phyloP scores from a whole-genome alignment of 192 early-diverging fungal genomes.

The Entomortierella parvispora region DNA sequence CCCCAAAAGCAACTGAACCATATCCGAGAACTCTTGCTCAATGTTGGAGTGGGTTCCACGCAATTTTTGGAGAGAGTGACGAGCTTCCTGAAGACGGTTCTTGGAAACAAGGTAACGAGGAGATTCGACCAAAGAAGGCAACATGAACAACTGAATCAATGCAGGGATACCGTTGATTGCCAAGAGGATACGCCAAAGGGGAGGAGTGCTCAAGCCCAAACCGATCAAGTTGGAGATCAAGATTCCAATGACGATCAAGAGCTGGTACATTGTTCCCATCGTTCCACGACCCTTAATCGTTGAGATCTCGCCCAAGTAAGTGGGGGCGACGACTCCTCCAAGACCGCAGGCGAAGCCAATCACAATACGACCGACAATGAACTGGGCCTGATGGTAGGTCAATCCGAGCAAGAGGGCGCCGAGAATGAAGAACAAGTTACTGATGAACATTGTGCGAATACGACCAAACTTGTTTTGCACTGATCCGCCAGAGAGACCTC shows the following conservation, averaged over 20 bases:
- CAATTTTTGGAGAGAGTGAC: constrained; percentile 59
- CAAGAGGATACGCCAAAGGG: constrained; percentile 80
- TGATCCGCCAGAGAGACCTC: constrained; percentile 63
- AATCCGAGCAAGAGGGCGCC: constrained; percentile 73
- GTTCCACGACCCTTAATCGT: constrained; percentile 75
- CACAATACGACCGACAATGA: constrained; percentile 78
- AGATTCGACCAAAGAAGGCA: constrained; percentile 78
- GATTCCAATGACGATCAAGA: constrained; percentile 83
- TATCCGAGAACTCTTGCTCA: constrained; percentile 71
- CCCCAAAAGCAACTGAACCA: constrained; percentile 62
- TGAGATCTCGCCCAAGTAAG: constrained; percentile 85
- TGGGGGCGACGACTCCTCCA: constrained; percentile 62
- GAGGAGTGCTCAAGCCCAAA: constrained; percentile 65
- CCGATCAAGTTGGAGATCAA: constrained; percentile 75
- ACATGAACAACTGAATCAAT: constrained; percentile 64
- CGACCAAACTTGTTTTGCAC: constrained; percentile 66
- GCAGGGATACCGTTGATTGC: constrained; percentile 70
- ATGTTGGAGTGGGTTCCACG: constrained; percentile 62
- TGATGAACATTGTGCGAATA: constrained; percentile 66
- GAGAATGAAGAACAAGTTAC: constrained; percentile 73
- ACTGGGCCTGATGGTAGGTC: constrained; percentile 67
- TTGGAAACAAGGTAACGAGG: constrained; percentile 78
- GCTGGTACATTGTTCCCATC: constrained; percentile 79
- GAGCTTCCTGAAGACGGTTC: constrained; percentile 70
- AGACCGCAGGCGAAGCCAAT: constrained; percentile 81